Percentiles rank a stretch among this genome's conserved stretches.
phyloP scores from a whole-genome alignment of 2,329 filamentous ascomycete species.

The Teratosphaeria viscida region DNA sequence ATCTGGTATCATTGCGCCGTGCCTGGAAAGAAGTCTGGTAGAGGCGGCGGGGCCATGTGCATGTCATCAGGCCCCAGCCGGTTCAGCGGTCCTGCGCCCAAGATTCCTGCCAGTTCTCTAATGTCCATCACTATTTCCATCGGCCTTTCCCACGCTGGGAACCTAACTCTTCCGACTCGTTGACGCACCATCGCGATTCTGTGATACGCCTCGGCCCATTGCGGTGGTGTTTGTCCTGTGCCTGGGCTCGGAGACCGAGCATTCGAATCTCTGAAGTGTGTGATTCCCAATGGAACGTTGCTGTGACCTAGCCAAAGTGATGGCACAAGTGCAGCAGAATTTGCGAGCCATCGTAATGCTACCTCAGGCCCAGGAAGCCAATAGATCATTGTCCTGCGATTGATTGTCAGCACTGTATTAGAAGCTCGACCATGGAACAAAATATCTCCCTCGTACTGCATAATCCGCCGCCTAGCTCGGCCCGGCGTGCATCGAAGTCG shows the following conservation, averaged over 20 bases:
- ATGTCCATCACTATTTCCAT: constrained; percentile 32
- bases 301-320: constrained; percentile 21
- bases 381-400: constrained; percentile 43
- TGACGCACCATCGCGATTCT: constrained; percentile 29
- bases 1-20: neutral
- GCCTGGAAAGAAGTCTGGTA: neutral
- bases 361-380: constrained; percentile 59
- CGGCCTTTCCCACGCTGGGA: constrained; percentile 32
- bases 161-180: constrained; percentile 23
- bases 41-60: neutral
- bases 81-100: constrained; percentile 1
- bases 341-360: constrained; percentile 42
- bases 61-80: neutral
- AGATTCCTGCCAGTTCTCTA: constrained; percentile 26
- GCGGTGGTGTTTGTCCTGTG: constrained; percentile 14
- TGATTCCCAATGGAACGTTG: constrained; percentile 31
- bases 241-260: neutral
- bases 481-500: neutral
- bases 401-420: neutral
- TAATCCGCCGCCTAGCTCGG: neutral
- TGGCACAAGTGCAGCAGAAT: constrained; percentile 17
- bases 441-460: neutral
- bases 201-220: constrained; percentile 30
- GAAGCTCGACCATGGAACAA: neutral
- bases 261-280: constrained; percentile 23